A percentile compares a stretch with the other conserved stretches of the same genome.
These are phyloP conservation scores for Raffaelea arxii DNA, from an alignment of 2,329 filamentous ascomycete species.

Conservation along the genomic window DNA sequence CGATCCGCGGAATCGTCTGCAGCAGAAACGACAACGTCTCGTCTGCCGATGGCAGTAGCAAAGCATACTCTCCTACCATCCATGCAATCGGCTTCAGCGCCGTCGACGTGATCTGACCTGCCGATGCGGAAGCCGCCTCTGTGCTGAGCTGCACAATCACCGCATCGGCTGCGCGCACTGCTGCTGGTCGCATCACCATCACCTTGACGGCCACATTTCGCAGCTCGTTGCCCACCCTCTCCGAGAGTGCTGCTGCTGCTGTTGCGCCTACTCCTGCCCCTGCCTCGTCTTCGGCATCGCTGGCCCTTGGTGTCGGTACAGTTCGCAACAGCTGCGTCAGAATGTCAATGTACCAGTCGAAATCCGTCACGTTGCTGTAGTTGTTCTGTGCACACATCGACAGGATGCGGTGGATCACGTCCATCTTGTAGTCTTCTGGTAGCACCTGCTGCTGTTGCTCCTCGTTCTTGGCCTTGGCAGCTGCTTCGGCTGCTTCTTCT, in stretches of 20 bases:
- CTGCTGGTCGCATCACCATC: slow-evolving; percentile 67
- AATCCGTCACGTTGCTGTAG: slow-evolving; percentile 77
- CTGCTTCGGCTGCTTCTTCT: slow-evolving; percentile 23
- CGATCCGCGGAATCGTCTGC: slow-evolving; percentile 50
- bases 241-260: slow-evolving; percentile 43
- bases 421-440: slow-evolving; percentile 76
- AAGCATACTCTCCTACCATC: slow-evolving; percentile 81
- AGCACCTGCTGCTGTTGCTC: slow-evolving; percentile 50
- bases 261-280: slow-evolving; percentile 28
- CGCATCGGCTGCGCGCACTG: slow-evolving; percentile 74
- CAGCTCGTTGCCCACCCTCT: slow-evolving; percentile 72
- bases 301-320: slow-evolving; percentile 39
- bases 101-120: slow-evolving; percentile 49
- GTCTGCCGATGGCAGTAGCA: slow-evolving; percentile 59
- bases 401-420: slow-evolving; percentile 73
- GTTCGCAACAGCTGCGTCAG: slow-evolving; percentile 75
- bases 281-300: slow-evolving; percentile 29
- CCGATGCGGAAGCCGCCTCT: slow-evolving; percentile 33
- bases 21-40: slow-evolving; percentile 66
- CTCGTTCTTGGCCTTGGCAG: slow-evolving; percentile 26
- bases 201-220: slow-evolving; percentile 90
- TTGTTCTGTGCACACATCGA: slow-evolving; percentile 86
- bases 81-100: slow-evolving; percentile 71
- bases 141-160: slow-evolving; percentile 51
- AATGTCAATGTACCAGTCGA: slow-evolving; percentile 95